Percentiles rank a stretch among this genome's conserved stretches.
Conservation (phyloP, 257 asterid genomes). For the Forsythia viridissima region DNA sequence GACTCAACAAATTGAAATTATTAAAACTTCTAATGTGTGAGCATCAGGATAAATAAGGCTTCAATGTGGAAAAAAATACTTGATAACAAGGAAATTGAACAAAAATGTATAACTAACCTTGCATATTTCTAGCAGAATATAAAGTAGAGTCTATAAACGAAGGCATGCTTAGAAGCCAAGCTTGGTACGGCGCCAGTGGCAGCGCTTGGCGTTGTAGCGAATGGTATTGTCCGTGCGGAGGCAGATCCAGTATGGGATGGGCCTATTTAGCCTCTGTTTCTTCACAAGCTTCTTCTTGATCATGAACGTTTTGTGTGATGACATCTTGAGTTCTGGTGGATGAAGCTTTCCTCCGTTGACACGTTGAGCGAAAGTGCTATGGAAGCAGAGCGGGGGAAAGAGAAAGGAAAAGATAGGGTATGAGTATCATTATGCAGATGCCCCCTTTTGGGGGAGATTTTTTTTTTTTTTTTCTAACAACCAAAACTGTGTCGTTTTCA, state of each 20-base stretch:
- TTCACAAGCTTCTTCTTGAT: constrained; percentile 87
- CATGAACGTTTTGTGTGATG: constrained; percentile 84
- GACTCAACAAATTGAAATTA: no score
- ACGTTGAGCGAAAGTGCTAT: constrained; percentile 10
- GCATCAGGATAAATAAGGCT: no score
- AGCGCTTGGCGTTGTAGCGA: constrained; percentile 91
- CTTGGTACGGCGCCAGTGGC: constrained; percentile 98
- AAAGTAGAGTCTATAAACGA: not conserved
- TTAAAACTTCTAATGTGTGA: no score
- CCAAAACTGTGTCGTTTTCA: no score
- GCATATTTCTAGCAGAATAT: not conserved
- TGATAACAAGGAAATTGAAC: no score
- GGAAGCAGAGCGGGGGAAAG: not conserved
- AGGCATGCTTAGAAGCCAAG: constrained; percentile 57
- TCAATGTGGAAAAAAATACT: no score
- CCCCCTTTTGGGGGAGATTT: no score
- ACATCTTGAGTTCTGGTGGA: constrained; percentile 35
- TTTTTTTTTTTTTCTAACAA: no score
- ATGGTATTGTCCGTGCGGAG: constrained; percentile 85
- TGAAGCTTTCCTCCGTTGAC: constrained; percentile 20
- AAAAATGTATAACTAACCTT: no score
- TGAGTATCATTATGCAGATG: no score
- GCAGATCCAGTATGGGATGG: constrained; percentile 84
- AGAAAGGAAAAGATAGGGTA: no score
- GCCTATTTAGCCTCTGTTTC: constrained; percentile 91